phyloP scores from a whole-genome alignment of 2,329 filamentous ascomycete genomes.

The Dothistroma septosporum region DNA sequence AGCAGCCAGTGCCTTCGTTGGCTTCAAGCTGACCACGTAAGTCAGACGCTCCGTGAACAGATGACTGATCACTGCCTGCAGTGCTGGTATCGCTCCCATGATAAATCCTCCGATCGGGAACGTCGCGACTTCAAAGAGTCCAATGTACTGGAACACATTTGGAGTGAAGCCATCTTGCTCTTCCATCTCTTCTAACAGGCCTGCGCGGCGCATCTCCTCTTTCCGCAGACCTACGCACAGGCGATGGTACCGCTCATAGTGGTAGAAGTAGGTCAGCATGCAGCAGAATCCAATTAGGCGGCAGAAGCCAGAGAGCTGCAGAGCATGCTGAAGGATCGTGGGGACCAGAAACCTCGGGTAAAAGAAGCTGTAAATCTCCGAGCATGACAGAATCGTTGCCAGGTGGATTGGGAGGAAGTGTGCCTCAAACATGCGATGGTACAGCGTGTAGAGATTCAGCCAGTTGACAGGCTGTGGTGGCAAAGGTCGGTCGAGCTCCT shows the following conservation, averaged over 20 bases:
- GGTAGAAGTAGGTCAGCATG: constrained; percentile 59
- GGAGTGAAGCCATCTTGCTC: constrained; percentile 28
- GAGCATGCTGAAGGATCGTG: constrained; percentile 56
- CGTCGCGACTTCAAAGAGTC: constrained; percentile 61
- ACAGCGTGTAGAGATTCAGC: constrained; percentile 55
- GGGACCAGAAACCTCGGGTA: constrained; percentile 51
- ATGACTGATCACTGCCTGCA: constrained; percentile 65
- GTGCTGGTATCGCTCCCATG: constrained; percentile 63
- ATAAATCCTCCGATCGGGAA: constrained; percentile 65
- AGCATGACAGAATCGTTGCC: constrained; percentile 60
- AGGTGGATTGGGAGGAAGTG: constrained; percentile 68
- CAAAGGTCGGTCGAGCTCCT: constrained; percentile 15
- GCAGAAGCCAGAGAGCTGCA: constrained; percentile 57
- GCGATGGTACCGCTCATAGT: constrained; percentile 66
- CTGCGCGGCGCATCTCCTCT: constrained; percentile 63
- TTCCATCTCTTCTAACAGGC: constrained; percentile 58
- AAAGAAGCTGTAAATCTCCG: constrained; percentile 56
- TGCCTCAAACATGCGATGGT: constrained; percentile 67
- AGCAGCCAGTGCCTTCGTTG: constrained; percentile 19
- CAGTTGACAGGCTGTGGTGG: constrained; percentile 30
- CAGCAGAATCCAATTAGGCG: constrained; percentile 60
- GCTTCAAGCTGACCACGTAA: constrained; percentile 71
- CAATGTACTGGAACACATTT: constrained; percentile 28
- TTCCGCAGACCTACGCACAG: constrained; percentile 58
- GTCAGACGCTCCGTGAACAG: constrained; percentile 66